phyloP scores from a whole-genome alignment of 139 green algal genomes.

The Haematococcus lacustris region DNA sequence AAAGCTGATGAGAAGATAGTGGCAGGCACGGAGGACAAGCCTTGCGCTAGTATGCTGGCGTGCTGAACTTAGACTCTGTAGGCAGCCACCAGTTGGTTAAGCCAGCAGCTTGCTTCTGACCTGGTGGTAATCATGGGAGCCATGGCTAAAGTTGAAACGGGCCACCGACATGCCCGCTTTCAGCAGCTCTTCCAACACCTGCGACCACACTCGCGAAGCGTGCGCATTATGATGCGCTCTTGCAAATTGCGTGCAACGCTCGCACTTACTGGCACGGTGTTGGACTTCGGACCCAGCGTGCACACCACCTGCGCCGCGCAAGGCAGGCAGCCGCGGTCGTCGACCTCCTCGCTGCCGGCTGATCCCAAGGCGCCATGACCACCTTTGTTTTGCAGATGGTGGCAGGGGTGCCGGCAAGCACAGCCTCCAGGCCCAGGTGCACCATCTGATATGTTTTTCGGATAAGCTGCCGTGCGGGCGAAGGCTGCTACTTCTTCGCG shows the following conservation, averaged over 20 bases:
- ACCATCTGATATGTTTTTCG: constrained; percentile 37
- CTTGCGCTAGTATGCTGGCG: background rate
- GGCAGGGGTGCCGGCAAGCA: constrained; percentile 51
- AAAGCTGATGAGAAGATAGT: background rate
- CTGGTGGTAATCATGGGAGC: constrained; percentile 93
- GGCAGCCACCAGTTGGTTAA: background rate
- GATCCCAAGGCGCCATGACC: too few species aligned
- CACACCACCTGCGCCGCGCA: constrained; percentile 93
- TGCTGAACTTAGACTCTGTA: background rate
- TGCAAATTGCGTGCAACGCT: background rate
- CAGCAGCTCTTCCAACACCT: constrained; percentile 84
- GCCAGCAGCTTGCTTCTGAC: constrained; percentile 4
- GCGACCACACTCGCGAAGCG: background rate
- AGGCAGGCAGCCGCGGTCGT: too few species aligned
- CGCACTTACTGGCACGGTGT: constrained; percentile 48
- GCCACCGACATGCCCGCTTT: constrained; percentile 87
- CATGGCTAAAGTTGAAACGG: constrained; percentile 96
- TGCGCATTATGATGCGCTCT: background rate
- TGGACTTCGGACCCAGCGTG: constrained; percentile 81
- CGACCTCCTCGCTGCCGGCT: too few species aligned
- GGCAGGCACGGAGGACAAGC: background rate
- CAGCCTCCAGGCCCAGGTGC: constrained; percentile 57
- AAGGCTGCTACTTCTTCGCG: too few species aligned
- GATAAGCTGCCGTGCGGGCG: too few species aligned
- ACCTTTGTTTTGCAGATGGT: constrained; percentile 67